phyloP scores from a whole-genome alignment of 202 grass and related monocot genomes.

The Panicum hallii region DNA sequence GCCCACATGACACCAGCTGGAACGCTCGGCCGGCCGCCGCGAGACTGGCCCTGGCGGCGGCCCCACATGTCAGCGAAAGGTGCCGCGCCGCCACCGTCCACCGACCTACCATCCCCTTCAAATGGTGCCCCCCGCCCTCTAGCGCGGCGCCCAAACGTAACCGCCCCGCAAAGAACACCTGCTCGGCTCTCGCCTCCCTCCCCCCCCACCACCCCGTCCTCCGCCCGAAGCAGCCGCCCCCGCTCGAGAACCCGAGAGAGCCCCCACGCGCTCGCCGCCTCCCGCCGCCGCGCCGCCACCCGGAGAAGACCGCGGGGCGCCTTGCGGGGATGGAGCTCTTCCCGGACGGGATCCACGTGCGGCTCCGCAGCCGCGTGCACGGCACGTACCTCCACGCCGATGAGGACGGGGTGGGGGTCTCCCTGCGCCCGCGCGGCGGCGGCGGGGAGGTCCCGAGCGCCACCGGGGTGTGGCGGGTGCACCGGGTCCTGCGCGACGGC shows the following conservation, averaged over 20 bases:
- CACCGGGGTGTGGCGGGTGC: constrained; percentile 12
- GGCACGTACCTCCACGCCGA: constrained; percentile 24
- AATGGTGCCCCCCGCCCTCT: background rate
- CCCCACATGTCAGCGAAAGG: background rate
- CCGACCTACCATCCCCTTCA: background rate
- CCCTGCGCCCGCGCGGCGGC: background rate
- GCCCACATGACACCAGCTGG: background rate
- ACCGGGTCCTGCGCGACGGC: background rate
- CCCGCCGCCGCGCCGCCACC: background rate
- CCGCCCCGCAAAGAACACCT: background rate
- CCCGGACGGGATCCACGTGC: background rate
- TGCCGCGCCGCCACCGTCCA: background rate
- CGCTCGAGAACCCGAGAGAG: background rate
- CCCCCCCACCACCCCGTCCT: background rate
- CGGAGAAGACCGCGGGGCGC: background rate
- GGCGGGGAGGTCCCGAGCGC: background rate
- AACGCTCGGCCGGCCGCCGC: background rate
- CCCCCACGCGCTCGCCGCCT: constrained; percentile 1
- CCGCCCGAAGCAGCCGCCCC: too few species aligned
- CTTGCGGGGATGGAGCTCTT: background rate
- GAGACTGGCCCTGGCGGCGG: background rate
- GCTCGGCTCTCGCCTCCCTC: background rate
- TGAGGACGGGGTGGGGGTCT: background rate
- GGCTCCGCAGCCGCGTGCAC: constrained; percentile 26
- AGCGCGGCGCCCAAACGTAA: background rate